A percentile compares a stretch with the other conserved stretches of the same genome.
Conservation (phyloP, 2,329 filamentous ascomycete species). For the Botryotinia narcissicola region DNA sequence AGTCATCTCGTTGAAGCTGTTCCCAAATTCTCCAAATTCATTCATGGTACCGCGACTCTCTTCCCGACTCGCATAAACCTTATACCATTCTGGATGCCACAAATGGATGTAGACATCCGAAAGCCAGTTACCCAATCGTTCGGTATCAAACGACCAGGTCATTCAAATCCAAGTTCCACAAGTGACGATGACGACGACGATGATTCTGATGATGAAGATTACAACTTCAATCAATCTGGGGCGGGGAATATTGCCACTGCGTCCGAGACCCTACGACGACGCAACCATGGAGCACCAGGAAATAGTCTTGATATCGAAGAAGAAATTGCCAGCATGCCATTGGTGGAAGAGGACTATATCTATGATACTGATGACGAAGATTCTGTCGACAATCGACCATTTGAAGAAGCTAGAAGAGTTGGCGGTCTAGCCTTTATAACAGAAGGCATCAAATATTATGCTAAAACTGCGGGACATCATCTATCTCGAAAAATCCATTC, state of each 20-base stretch:
- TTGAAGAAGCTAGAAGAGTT: constrained; percentile 73
- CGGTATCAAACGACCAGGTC: constrained; percentile 78
- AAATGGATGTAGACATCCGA: constrained; percentile 97
- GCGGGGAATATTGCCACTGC: constrained; percentile 2
- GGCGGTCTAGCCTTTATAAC: constrained; percentile 75
- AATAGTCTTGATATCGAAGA: constrained; percentile 74
- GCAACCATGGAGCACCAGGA: constrained; percentile 35
- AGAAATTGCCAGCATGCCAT: constrained; percentile 63
- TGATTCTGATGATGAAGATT: constrained; percentile 60
- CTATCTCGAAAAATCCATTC: constrained; percentile 23
- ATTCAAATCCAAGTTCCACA: constrained; percentile 72
- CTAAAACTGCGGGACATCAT: constrained; percentile 26
- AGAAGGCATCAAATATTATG: constrained; percentile 50
- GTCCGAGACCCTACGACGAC: constrained; percentile 28
- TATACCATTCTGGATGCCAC: constrained; percentile 94
- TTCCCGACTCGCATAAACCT: constrained; percentile 87
- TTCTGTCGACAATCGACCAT: constrained; percentile 67
- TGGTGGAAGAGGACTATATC: constrained; percentile 67
- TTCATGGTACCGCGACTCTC: constrained; percentile 85
- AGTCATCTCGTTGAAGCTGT: constrained; percentile 98
- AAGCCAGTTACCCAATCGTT: constrained; percentile 88
- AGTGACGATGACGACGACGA: constrained; percentile 75
- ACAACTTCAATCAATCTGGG: not conserved
- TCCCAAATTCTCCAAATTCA: constrained; percentile 99
- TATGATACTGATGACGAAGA: constrained; percentile 93